Base-by-base conservation (phyloP, 2,329 filamentous ascomycete genomes). In the Davidsoniella virescens region DNA sequence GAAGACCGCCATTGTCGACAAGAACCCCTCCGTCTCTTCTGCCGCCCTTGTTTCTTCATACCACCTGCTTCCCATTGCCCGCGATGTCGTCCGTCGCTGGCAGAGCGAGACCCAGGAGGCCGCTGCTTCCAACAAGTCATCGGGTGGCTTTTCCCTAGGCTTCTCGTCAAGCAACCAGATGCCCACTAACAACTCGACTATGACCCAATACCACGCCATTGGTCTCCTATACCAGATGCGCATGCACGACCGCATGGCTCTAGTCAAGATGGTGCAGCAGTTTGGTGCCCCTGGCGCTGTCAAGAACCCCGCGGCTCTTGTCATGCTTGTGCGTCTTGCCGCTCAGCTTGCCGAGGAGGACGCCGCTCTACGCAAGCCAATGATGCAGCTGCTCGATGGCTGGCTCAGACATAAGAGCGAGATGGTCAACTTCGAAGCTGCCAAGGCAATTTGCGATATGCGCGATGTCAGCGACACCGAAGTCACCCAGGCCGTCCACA, bases 261-360 rank as follows among this genome's bases (percentile, higher is more conserved):
- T 98, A 59, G 90, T 96, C 54, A 98, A 98, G 76, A 96, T 98
- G 92, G 90, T 98, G n/a, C 92, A 98, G 70, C 92, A 98, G 65
- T 96, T 95, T 63, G 87, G 87, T 48, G 82, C 82, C 49, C 78
- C 87, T 14, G 92, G 92, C 52, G 87, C 87, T 9, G 82, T 96
- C 55, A 96, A 95, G 78, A 95, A 85, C 66, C 87, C 92, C 17
- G 86, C 90, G 54, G 92, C 88, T 33, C 82, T 88, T 52, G 79
- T 98, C 47, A 82, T 98, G 77, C 75, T 98, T 25, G 92, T 98
- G 50, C 78, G 92, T 58, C 70, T 98, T 56, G 92, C 92, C 33
- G 86, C 90, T 40, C 92, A 94, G 70, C 72, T 98, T 55, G 90
- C 90, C 29, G 87, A 94, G 64, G 92, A 98, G 62, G 92, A 98